Percentiles rank a stretch among this genome's conserved stretches.
These are phyloP conservation scores for Arthrobotrys conoides DNA, from an alignment of 2,329 filamentous ascomycete genomes.

Conservation along the genomic window DNA sequence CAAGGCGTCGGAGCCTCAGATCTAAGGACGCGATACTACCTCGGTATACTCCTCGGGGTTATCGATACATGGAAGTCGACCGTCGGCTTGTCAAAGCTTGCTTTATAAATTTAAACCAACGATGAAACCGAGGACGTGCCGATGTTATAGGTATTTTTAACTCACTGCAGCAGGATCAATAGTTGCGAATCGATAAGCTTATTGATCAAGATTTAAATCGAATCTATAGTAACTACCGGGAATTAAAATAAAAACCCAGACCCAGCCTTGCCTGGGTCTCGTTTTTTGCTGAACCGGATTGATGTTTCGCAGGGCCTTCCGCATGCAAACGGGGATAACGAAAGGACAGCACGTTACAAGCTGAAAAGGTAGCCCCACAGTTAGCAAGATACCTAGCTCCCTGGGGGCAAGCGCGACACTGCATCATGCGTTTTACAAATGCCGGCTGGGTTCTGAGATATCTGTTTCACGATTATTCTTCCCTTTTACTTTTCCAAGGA, in stretches of 20 bases:
- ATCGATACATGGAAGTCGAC: neutral
- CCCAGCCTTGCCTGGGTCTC: neutral
- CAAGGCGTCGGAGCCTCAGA: slow-evolving; percentile 39
- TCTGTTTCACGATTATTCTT: slow-evolving; percentile 51
- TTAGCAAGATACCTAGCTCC: neutral
- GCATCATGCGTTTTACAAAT: slow-evolving; percentile 58
- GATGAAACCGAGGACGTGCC: slow-evolving; percentile 7
- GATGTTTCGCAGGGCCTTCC: slow-evolving; percentile 56
- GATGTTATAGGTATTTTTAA: slow-evolving; percentile 1
- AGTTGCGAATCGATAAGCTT: slow-evolving; percentile 27
- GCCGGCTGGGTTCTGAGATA: slow-evolving; percentile 11
- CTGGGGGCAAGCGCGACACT: slow-evolving; percentile 31
- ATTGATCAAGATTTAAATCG: slow-evolving; percentile 16
- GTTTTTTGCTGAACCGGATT: slow-evolving; percentile 6
- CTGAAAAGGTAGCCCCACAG: slow-evolving; percentile 35
- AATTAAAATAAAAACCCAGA: slow-evolving; percentile 4
- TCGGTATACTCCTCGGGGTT: slow-evolving; percentile 14
- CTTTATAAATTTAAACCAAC: neutral
- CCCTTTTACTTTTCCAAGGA: too few species aligned
- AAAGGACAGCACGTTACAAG: too few species aligned
- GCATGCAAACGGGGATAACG: slow-evolving; percentile 52
- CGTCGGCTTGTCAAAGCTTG: slow-evolving; percentile 19
- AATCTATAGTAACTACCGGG: neutral
- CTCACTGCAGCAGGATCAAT: neutral
- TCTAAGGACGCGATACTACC: slow-evolving; percentile 25